phyloP scores from a whole-genome alignment of 108 stramenopile genomes.

The Fragilaria crotonensis region DNA sequence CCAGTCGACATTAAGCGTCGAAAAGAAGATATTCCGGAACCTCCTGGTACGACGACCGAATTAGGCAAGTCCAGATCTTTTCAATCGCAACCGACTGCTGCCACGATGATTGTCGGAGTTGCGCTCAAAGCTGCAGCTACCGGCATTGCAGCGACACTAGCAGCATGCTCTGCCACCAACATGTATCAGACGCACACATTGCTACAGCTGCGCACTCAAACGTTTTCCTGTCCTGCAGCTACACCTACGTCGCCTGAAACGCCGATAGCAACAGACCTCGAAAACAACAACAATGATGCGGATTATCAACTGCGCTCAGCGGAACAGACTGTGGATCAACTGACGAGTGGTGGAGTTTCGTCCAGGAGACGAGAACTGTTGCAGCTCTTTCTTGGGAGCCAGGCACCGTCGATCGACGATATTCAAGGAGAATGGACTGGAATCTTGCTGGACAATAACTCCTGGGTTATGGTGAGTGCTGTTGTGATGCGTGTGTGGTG shows the following conservation, averaged over 20 bases:
- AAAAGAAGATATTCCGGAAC: too few species aligned
- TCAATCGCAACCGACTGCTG: too few species aligned
- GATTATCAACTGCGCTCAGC: background rate
- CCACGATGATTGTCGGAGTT: too few species aligned
- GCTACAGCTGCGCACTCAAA: background rate
- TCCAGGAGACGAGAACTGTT: background rate
- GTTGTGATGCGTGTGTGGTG: too few species aligned
- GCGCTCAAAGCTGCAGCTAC: background rate
- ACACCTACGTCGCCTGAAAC: background rate
- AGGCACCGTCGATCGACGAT: background rate
- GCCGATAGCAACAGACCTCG: background rate
- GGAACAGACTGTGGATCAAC: background rate
- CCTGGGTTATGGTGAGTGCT: background rate
- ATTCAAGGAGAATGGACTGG: background rate
- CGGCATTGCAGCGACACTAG: background rate
- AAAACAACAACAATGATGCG: background rate
- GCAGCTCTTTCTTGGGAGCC: background rate
- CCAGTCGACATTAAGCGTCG: too few species aligned
- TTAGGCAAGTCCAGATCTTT: too few species aligned
- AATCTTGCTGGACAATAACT: background rate
- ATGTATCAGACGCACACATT: background rate
- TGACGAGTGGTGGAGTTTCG: too few species aligned
- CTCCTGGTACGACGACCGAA: too few species aligned
- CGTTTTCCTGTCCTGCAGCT: too few species aligned
- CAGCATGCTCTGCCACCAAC: background rate